These are phyloP conservation scores for Alnus rubra DNA, from an alignment of 306 rosid species.

Conservation along the genomic window DNA sequence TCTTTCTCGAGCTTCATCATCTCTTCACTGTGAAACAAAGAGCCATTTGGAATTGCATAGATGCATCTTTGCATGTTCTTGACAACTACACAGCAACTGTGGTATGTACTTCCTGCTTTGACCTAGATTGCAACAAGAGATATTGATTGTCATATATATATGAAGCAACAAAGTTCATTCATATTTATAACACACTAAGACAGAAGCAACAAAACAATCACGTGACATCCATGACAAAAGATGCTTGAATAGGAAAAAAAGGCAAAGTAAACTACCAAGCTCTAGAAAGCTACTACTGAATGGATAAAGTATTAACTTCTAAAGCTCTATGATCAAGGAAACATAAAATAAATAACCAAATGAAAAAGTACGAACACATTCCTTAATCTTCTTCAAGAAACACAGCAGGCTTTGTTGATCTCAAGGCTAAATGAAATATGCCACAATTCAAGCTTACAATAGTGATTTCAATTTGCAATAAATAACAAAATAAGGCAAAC, in stretches of 20 bases:
- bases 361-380: background rate
- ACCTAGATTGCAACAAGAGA: slow-evolving; percentile 55
- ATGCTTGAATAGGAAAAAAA: background rate
- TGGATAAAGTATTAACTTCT: background rate
- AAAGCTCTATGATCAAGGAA: background rate
- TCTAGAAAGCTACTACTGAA: background rate
- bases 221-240: background rate
- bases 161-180: no score
- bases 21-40: slow-evolving; percentile 55
- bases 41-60: slow-evolving; percentile 71
- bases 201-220: background rate
- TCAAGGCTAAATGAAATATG: background rate
- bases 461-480: background rate
- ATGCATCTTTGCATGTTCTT: slow-evolving; percentile 88
- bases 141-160: background rate
- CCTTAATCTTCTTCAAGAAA: background rate
- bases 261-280: background rate
- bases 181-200: no score
- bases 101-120: slow-evolving; percentile 69
- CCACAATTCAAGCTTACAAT: background rate
- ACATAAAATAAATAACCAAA: background rate
- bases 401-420: background rate
- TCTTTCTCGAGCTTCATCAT: slow-evolving; percentile 65
- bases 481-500: background rate
- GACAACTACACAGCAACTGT: slow-evolving; percentile 88